Percentiles rank a stretch among this genome's conserved stretches.
These are phyloP conservation scores for Quercus engelmannii DNA, from an alignment of 306 rosid species.

Conservation along the genomic window DNA sequence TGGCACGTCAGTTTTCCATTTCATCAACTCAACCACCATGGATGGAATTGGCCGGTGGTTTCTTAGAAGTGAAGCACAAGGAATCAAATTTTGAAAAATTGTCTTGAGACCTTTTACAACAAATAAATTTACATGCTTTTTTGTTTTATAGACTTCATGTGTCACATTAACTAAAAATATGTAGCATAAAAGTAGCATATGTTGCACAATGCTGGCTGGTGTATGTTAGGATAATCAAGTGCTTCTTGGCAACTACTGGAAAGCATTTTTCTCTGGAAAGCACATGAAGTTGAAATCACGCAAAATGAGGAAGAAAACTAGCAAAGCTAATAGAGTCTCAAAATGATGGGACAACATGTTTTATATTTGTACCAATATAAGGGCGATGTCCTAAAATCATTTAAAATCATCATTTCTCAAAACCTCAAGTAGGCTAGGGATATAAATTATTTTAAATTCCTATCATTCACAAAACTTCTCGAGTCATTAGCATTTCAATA, in stretches of 20 bases:
- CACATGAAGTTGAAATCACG: background rate
- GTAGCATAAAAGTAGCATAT: background rate
- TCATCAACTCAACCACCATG: background rate
- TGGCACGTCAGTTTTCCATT: background rate
- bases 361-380: background rate
- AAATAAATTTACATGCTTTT: background rate
- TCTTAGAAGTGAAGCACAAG: background rate
- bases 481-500: background rate
- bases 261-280: background rate
- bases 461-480: background rate
- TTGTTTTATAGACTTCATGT: background rate
- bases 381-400: background rate
- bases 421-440: background rate
- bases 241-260: background rate
- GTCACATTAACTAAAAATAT: too few species aligned
- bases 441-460: too few species aligned
- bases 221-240: background rate
- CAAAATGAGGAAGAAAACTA: background rate
- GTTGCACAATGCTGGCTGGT: background rate
- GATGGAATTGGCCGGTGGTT: background rate
- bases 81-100: background rate
- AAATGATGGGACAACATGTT: background rate
- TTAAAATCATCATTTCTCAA: background rate
- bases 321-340: background rate
- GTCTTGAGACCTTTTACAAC: background rate